These are phyloP conservation scores for Leucaena leucocephala DNA, from an alignment of 306 rosid genomes.

Conservation along the genomic window DNA sequence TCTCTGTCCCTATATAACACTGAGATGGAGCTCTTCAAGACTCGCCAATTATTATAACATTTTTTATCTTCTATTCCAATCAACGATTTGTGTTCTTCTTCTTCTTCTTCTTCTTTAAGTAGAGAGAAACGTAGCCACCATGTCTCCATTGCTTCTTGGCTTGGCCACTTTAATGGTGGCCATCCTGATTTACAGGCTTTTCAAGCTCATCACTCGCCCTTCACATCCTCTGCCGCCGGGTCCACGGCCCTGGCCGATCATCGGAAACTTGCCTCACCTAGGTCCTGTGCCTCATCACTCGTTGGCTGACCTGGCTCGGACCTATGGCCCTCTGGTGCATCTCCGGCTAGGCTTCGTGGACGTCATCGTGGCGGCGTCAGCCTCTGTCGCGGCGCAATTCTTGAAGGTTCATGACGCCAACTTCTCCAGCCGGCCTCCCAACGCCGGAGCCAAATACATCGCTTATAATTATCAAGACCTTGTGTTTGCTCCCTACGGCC, in stretches of 20 bases:
- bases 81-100: not conserved
- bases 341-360: slow-evolving; percentile 70
- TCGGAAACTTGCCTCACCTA: slow-evolving; percentile 81
- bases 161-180: slow-evolving; percentile 32
- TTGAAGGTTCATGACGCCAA: slow-evolving; percentile 70
- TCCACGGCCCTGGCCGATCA: slow-evolving; percentile 79
- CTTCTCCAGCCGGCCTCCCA: slow-evolving; percentile 82
- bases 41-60: not conserved
- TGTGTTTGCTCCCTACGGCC: slow-evolving; percentile 83
- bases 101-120: not conserved
- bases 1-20: not conserved
- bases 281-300: slow-evolving; percentile 80
- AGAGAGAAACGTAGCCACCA: not conserved
- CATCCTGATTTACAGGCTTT: slow-evolving; percentile 29
- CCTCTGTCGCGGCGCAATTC: slow-evolving; percentile 69
- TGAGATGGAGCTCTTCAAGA: not conserved
- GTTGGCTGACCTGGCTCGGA: slow-evolving; percentile 55
- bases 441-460: slow-evolving; percentile 68
- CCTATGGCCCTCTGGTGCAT: slow-evolving; percentile 73
- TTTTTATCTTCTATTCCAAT: not conserved
- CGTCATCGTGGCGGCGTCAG: slow-evolving; percentile 77
- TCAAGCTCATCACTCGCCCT: slow-evolving; percentile 15
- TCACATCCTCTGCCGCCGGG: slow-evolving; percentile 67
- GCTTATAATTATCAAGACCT: slow-evolving; percentile 81
- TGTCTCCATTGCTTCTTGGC: slow-evolving; percentile 38